Conservation (phyloP, 208 protist genomes). For the Naegleria fowleri region DNA sequence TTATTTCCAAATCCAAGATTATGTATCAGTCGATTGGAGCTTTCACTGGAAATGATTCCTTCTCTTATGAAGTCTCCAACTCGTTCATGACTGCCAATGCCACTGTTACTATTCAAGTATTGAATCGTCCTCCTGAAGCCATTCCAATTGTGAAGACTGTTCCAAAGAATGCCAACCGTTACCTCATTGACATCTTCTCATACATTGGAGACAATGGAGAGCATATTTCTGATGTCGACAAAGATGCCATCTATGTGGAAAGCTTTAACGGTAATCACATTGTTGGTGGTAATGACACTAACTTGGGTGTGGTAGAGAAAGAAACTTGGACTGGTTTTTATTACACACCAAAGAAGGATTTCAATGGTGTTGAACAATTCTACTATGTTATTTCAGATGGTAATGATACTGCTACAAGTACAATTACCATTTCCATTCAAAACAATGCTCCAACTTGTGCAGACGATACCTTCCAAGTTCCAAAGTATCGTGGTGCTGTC, state of each 20-base stretch:
- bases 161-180: no score
- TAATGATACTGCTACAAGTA: neutral
- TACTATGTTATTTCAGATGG: neutral
- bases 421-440: neutral
- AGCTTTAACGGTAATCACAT: neutral
- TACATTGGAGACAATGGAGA: no score
- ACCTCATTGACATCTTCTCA: no score
- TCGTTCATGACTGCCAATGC: neutral
- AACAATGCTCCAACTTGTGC: neutral
- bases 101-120: neutral
- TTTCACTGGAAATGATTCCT: neutral
- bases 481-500: neutral
- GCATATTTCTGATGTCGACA: no score
- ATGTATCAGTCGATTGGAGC: neutral
- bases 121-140: neutral
- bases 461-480: neutral
- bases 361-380: neutral
- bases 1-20: neutral
- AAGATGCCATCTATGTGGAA: neutral
- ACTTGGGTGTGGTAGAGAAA: no score
- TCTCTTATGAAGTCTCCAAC: neutral
- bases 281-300: neutral
- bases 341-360: neutral
- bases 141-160: no score
- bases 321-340: neutral